Evolutionary conservation across 2,329 filamentous ascomycete genomes (phyloP).

Genomic region (Ceratocystiopsis minuta): DNA sequence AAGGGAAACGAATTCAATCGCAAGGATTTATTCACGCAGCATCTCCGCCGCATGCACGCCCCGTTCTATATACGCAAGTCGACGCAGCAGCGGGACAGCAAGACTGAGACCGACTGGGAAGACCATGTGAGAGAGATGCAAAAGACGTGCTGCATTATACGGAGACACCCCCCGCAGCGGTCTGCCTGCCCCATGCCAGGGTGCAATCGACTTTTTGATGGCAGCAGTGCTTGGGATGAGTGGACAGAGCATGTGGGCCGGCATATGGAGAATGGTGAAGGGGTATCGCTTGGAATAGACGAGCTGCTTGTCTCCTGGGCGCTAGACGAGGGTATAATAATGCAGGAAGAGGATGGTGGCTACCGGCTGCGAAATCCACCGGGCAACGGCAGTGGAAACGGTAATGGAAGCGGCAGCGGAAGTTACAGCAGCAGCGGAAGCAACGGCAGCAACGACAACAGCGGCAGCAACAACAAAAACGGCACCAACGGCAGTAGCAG

Average conservation of each 20-base stretch:
- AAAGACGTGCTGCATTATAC: slow-evolving; percentile 50
- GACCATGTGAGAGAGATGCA: slow-evolving; percentile 52
- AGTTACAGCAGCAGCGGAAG: background rate
- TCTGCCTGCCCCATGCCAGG: slow-evolving; percentile 56
- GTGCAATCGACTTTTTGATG: slow-evolving; percentile 54
- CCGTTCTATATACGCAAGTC: slow-evolving; percentile 45
- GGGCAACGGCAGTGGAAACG: slow-evolving; percentile 9
- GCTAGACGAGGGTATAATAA: slow-evolving; percentile 44
- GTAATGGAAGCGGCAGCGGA: background rate
- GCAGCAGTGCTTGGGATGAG: slow-evolving; percentile 63
- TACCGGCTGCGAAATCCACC: slow-evolving; percentile 33
- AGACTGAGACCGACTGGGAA: slow-evolving; percentile 45
- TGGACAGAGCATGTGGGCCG: slow-evolving; percentile 84
- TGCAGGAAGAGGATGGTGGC: slow-evolving; percentile 34
- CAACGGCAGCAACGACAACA: background rate
- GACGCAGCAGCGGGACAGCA: slow-evolving; percentile 37
- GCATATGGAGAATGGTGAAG: slow-evolving; percentile 65
- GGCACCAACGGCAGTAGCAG: background rate
- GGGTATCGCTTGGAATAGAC: slow-evolving; percentile 37
- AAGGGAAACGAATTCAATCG: slow-evolving; percentile 67
- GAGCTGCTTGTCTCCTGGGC: slow-evolving; percentile 41
- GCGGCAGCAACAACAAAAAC: background rate
- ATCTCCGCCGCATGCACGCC: slow-evolving; percentile 84
- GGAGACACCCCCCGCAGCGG: slow-evolving; percentile 50
- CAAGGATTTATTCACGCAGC: slow-evolving; percentile 90